phyloP scores from a whole-genome alignment of 805 yeast species.

The Wickerhamomyces ciferrii region DNA sequence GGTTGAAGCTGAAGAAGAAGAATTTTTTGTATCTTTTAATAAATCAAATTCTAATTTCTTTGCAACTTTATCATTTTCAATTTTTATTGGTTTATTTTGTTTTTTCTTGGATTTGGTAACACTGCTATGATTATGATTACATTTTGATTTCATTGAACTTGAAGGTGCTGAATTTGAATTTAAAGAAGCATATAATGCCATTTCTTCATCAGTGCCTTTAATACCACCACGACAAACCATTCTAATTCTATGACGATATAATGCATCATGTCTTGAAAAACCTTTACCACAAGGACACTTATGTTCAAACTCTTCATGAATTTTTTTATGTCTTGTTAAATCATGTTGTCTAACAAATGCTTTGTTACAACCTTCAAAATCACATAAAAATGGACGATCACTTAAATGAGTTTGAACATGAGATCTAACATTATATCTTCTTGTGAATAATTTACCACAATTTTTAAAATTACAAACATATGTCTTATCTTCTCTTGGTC shows the following conservation, averaged over 20 bases:
- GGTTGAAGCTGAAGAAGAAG: not conserved
- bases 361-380: conserved; percentile 57
- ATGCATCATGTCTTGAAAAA: conserved; percentile 85
- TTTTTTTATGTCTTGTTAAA: conserved; percentile 80
- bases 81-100: not conserved
- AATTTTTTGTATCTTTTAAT: not conserved
- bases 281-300: conserved; percentile 92
- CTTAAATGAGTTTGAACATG: conserved; percentile 96
- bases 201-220: conserved; percentile 3
- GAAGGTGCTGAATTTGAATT: conserved; percentile 4
- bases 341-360: conserved; percentile 96
- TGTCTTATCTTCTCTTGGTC: conserved; percentile 67
- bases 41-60: conserved; percentile 16
- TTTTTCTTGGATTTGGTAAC: not conserved
- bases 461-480: conserved; percentile 70
- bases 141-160: conserved; percentile 11
- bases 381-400: conserved; percentile 88
- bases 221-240: conserved; percentile 80
- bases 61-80: conserved; percentile 16
- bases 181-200: conserved; percentile 3
- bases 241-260: conserved; percentile 73
- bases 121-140: not conserved
- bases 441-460: conserved; percentile 79
- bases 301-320: conserved; percentile 70
- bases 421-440: conserved; percentile 88